Conservation (phyloP, 805 yeast genomes). For the Millerozyma miso region DNA sequence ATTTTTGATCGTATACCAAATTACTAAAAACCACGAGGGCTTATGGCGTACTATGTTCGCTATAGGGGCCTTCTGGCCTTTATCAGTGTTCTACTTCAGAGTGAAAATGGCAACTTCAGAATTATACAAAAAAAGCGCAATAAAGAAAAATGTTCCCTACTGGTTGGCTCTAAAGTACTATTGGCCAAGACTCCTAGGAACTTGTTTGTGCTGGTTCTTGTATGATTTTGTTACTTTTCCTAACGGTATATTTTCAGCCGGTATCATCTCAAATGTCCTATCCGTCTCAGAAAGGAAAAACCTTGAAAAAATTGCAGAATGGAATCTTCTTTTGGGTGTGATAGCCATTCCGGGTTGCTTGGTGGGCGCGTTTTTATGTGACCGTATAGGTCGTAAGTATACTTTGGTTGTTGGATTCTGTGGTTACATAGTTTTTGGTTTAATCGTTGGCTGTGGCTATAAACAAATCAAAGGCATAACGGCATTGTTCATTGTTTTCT, state of each 20-base stretch:
- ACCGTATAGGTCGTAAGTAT: constrained; percentile 64
- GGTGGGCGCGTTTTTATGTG: constrained; percentile 63
- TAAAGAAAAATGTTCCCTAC: constrained; percentile 51
- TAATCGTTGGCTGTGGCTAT: constrained; percentile 64
- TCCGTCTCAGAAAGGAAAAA: constrained; percentile 17
- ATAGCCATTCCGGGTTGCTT: constrained; percentile 71
- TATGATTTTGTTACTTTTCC: constrained; percentile 82
- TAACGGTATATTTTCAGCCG: constrained; percentile 63
- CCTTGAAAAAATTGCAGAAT: constrained; percentile 60
- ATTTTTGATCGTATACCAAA: constrained; percentile 63
- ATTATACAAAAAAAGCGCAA: constrained; percentile 61
- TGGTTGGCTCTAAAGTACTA: constrained; percentile 57
- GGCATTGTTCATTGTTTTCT: constrained; percentile 64
- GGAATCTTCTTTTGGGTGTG: constrained; percentile 65
- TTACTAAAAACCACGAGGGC: constrained; percentile 47
- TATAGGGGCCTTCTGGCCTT: constrained; percentile 64
- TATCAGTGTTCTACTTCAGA: constrained; percentile 68
- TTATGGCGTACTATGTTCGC: constrained; percentile 71
- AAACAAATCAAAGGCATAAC: constrained; percentile 52
- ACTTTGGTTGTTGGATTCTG: constrained; percentile 67
- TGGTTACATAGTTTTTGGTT: constrained; percentile 69
- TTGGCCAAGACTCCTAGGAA: constrained; percentile 66
- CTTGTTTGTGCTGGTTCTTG: constrained; percentile 74
- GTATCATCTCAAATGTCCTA: constrained; percentile 52
- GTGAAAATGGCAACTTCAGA: constrained; percentile 63